Base-by-base conservation (phyloP, 2,329 filamentous ascomycete species). In the Tolypocladium cylindrosporum region DNA sequence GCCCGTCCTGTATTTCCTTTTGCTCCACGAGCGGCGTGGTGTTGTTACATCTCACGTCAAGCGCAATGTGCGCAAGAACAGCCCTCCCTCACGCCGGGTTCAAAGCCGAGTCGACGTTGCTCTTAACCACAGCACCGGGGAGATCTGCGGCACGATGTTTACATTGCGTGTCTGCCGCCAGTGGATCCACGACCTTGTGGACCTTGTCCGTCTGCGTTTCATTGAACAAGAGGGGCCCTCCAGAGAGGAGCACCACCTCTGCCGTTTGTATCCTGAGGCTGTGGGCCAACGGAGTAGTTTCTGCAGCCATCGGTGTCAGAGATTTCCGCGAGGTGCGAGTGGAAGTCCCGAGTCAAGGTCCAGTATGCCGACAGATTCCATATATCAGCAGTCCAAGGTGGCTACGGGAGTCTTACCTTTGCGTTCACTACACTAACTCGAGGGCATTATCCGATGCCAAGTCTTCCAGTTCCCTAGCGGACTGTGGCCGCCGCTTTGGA, bases 61-160 rank as follows among this genome's bases (percentile, higher is more conserved):
- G 65, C 16, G 68, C 62, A 48, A 74, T 59, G 55, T 74, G 72
- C n/a, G 67, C 64, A 3, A 27, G 24, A n/a, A 71, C 59, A 11
- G 74, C 67, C 27, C 70, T 68, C 36, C 75, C 67, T 71, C 75
- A 78, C 1, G 72, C 72, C 0, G 75, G 74, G 59, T 75, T 75
- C 5, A 74, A 61, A 1, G 74, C 72, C 58, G 68, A 73, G 58
- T 72, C 65, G 31, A 72, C 62, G 31, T 65, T 67, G 9, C 61
- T 58, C 37, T 62, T 66, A 4, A 60, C 62, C 1, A 62, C 65
- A 24, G 58, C 58, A n/a, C 58, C 42, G 21, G 40, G 31, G 54
- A 55, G 3, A 55, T 16, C 14, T 27, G 39, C 21, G 54, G 54
- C 16, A 45, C 27, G 14, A 43, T n/a, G 13, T 2, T n/a, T n/a